Percentiles rank a stretch among this genome's conserved stretches.
Conservation (phyloP, 2,329 filamentous ascomycete genomes). For the Rhynchosporium agropyri region DNA sequence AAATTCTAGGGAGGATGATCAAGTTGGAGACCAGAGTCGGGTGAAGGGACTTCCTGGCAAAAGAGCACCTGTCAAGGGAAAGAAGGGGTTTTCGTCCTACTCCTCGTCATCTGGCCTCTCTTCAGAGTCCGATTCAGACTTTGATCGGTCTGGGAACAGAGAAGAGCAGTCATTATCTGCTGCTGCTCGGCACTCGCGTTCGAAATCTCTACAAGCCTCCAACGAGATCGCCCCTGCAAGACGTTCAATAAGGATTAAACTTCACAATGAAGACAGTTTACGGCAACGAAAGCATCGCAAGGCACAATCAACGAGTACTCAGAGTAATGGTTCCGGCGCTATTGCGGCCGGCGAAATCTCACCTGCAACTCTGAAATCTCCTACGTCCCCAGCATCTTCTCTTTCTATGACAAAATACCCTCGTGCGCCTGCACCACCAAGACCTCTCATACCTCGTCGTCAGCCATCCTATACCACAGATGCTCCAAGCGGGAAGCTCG, state of each 20-base stretch:
- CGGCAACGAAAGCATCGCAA: conserved; percentile 73
- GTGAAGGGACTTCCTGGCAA: conserved; percentile 28
- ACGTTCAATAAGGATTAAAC: conserved; percentile 87
- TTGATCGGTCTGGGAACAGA: conserved; percentile 40
- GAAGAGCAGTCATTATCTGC: conserved; percentile 28
- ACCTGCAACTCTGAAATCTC: conserved; percentile 84
- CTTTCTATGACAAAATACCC: conserved; percentile 83
- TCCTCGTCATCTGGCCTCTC: conserved; percentile 65
- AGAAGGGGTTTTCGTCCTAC: conserved; percentile 31
- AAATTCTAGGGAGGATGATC: conserved; percentile 32
- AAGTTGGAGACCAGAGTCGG: conserved; percentile 24
- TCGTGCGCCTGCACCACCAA: conserved; percentile 82
- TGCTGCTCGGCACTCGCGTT: conserved; percentile 57
- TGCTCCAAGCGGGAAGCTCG: conserved; percentile 53
- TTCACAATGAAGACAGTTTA: conserved; percentile 77
- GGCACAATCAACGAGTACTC: conserved; percentile 52
- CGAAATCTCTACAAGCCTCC: conserved; percentile 59
- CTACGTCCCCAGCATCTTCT: conserved; percentile 75
- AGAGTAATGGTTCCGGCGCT: conserved; percentile 45
- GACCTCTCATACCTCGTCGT: conserved; percentile 84
- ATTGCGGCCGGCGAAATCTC: conserved; percentile 53
- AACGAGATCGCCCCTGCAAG: conserved; percentile 70
- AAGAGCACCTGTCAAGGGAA: conserved; percentile 27
- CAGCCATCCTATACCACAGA: conserved; percentile 80
- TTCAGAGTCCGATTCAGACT: conserved; percentile 66